Percentiles rank a stretch among this genome's conserved stretches.
Evolutionary conservation across 176 grass and related monocot genomes (phyloP).

Genomic region (Hordeum vulgare): MorexV3_pseudomolecules_assembly NC_058524.1:58995292-58995791

Average conservation of each 20-base stretch:
- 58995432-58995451: constrained; percentile 89
- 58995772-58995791: neutral
- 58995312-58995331: neutral
- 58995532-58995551: constrained; percentile 14
- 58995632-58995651: neutral
- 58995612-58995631: neutral
- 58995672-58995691: neutral
- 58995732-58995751: neutral
- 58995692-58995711: neutral
- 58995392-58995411: constrained; percentile 69
- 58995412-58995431: constrained; percentile 70
- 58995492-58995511: constrained; percentile 93
- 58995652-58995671: neutral
- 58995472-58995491: constrained; percentile 95
- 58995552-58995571: neutral
- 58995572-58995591: neutral
- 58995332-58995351: neutral
- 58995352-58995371: neutral
- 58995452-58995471: constrained; percentile 76
- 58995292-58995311: constrained; percentile 56
- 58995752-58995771: neutral
- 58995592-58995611: neutral
- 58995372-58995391: constrained; percentile 4
- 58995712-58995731: neutral
- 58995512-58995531: constrained; percentile 29